Evolutionary conservation across 257 asterid species (phyloP), one percentile per base, ranked within the genome.

Genomic region (Nicotiana otophora): DNA sequence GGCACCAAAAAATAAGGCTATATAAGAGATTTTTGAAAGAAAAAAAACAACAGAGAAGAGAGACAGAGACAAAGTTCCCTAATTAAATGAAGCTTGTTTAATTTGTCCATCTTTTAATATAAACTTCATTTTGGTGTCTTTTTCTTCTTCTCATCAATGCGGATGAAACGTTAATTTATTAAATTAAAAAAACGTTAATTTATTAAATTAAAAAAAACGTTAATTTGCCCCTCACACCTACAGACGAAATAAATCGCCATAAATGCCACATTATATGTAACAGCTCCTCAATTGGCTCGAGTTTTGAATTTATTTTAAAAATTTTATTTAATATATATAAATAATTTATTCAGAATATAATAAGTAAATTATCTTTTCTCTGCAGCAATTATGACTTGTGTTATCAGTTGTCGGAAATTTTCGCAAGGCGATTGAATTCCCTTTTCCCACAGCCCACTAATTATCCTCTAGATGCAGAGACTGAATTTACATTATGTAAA

Each of bases 71-170:
- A 60, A 60, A 78, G 39, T 60, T 63, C 57, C 72, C 17, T 60
- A 61, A 78, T 78, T 60, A 60, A 60, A 63, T 78, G 72, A 78
- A 72, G 61, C 26, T 7, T 63, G 33, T 78, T 78, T 39, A 39
- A 39, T 1, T 75, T 75, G 26, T 75, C 12, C 14, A 75, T 55
- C 46, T 20, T 78, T 53, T 20, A 39, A 42, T 42, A 67, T 10
- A 20, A 33, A 33, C 14, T 69, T 69, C 57, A 39, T 34, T 70
- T 48, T 46, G 79, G 53, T 36, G 30, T 33, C 63, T 36, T 61
- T 78, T 58, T 60, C 57, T 78, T 78, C 33, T 36, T 76, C 36
- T 3, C 76, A 67, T 83, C 42, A 83, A 68, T 78, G 82, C 15
- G 54, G 53, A 46, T 39, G 61, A 69, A 46, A 42, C 78, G 81